Conservation (phyloP, 352 stramenopile genomes). For the Globisporangium nagaii region DNA sequence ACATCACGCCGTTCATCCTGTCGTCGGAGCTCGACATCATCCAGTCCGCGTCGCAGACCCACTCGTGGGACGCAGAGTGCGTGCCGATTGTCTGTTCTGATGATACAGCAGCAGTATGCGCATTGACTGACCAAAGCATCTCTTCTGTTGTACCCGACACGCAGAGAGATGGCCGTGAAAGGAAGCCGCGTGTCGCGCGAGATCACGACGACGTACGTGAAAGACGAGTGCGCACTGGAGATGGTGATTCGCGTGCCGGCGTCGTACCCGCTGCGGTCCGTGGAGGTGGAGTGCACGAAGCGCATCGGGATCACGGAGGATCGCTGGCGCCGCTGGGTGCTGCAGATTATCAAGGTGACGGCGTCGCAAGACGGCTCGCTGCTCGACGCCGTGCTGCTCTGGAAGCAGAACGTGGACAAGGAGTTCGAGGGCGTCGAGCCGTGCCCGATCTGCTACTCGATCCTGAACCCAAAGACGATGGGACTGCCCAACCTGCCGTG, state of each 20-base stretch:
- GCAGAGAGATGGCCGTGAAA: conserved; percentile 81
- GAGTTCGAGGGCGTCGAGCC: conserved; percentile 91
- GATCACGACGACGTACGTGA: conserved; percentile 90
- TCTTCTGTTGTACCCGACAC: background rate
- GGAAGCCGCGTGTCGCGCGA: conserved; percentile 82
- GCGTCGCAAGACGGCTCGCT: conserved; percentile 87
- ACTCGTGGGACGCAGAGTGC: conserved; percentile 63
- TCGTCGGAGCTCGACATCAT: conserved; percentile 76
- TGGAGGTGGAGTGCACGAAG: conserved; percentile 89
- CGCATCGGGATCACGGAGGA: conserved; percentile 89
- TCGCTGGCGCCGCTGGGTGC: conserved; percentile 89
- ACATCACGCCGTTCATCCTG: conserved; percentile 79
- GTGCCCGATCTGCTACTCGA: conserved; percentile 91
- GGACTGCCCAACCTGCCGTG: conserved; percentile 81
- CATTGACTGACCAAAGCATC: background rate
- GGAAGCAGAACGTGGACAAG: conserved; percentile 91
- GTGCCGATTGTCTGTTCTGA: conserved; percentile 8
- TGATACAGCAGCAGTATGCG: background rate
- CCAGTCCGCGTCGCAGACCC: conserved; percentile 41
- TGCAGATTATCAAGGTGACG: conserved; percentile 91
- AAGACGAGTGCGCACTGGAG: conserved; percentile 89
- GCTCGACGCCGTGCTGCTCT: conserved; percentile 88
- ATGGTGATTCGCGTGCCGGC: conserved; percentile 87
- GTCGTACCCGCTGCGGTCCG: conserved; percentile 86
- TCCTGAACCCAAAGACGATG: conserved; percentile 90